These are phyloP conservation scores for Sclerotinia minor DNA, from an alignment of 2,329 filamentous ascomycete genomes.

Conservation along the genomic window DNA sequence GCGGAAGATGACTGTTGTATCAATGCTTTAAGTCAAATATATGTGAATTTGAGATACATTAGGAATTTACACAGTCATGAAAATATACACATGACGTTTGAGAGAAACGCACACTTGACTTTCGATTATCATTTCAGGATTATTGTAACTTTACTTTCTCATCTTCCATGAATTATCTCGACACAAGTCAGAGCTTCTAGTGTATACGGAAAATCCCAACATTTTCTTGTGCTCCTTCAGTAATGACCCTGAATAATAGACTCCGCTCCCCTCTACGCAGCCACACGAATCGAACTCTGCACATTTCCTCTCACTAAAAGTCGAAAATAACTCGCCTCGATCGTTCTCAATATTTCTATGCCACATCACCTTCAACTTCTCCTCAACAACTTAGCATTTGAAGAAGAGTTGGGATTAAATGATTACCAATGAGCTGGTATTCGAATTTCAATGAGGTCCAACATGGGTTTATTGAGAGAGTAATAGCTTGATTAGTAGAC, in stretches of 20 bases:
- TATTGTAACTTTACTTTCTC: not conserved
- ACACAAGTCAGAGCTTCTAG: not conserved
- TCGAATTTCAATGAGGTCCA: not conserved
- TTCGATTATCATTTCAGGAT: not conserved
- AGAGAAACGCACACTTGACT: not conserved
- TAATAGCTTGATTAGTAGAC: not conserved
- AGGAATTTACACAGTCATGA: not conserved
- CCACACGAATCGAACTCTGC: conserved; percentile 23
- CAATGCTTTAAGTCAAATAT: not conserved
- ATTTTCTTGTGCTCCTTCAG: not conserved
- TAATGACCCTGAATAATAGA: not conserved
- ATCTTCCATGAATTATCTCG: not conserved
- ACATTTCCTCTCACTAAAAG: conserved; percentile 20
- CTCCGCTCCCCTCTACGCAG: conserved; percentile 17
- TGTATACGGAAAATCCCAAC: not conserved
- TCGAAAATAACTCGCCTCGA: conserved; percentile 22
- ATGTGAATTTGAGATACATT: not conserved
- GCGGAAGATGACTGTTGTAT: not conserved
- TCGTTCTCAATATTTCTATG: conserved; percentile 18
- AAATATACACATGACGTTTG: not conserved
- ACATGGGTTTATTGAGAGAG: not conserved
- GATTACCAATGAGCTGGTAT: conserved; percentile 24
- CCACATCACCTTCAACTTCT: conserved; percentile 23
- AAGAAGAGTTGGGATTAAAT: conserved; percentile 10
- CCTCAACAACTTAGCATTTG: conserved; percentile 15